phyloP scores from a whole-genome alignment of 192 early-diverging fungal species.

The Obelidium mucronatum region DNA sequence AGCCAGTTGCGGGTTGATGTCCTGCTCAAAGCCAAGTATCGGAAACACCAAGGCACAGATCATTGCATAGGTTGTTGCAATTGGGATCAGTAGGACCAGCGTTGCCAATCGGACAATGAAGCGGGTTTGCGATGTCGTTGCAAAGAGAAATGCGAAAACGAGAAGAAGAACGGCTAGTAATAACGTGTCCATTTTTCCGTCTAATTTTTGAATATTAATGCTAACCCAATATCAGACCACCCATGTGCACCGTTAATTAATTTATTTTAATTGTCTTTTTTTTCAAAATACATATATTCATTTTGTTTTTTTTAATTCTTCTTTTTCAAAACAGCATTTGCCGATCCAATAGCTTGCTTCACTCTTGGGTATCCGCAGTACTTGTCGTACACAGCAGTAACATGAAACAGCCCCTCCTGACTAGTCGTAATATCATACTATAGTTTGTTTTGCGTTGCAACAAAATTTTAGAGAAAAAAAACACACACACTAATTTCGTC shows the following conservation, averaged over 20 bases:
- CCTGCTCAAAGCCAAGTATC: neutral
- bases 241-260: too few species aligned
- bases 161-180: constrained; percentile 1
- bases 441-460: constrained; percentile 7
- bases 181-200: constrained; percentile 14
- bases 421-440: constrained; percentile 62
- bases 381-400: constrained; percentile 66
- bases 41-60: neutral
- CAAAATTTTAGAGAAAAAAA: neutral
- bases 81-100: constrained; percentile 19
- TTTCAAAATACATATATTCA: too few species aligned
- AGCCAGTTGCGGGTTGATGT: constrained; percentile 28
- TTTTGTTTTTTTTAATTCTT: too few species aligned
- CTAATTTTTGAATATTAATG: neutral
- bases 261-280: too few species aligned
- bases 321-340: constrained; percentile 17
- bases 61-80: constrained; percentile 29
- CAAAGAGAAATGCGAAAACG: constrained; percentile 21
- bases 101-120: constrained; percentile 19
- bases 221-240: too few species aligned
- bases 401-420: constrained; percentile 70
- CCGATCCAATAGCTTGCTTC: neutral
- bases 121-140: constrained; percentile 10
- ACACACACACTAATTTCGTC: too few species aligned
- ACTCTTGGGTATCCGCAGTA: constrained; percentile 67